These are phyloP conservation scores for Colletotrichum theobromicola DNA, from an alignment of 2,329 filamentous ascomycete species.

Conservation along the genomic window DNA sequence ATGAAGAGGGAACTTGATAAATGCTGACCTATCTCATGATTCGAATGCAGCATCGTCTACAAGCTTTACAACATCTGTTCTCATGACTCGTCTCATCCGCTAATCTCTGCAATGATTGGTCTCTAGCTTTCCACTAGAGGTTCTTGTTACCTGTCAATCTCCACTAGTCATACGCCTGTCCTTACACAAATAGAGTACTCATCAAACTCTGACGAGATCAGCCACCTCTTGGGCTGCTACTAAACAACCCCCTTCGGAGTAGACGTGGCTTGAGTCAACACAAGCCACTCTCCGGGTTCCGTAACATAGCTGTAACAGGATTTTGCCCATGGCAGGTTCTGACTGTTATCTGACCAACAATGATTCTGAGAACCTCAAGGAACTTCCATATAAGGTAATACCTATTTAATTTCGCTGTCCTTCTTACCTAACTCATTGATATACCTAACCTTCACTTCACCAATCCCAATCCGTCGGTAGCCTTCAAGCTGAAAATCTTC, in stretches of 20 bases:
- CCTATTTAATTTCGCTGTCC: too few species aligned
- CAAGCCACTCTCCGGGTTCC: fast-evolving
- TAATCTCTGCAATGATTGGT: background rate
- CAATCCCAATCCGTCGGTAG: too few species aligned
- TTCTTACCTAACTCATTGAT: too few species aligned
- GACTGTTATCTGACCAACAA: fast-evolving
- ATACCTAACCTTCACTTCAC: too few species aligned
- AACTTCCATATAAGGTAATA: too few species aligned
- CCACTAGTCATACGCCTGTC: background rate
- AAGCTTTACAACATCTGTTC: background rate
- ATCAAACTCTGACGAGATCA: background rate
- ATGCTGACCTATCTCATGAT: too few species aligned
- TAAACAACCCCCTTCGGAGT: background rate
- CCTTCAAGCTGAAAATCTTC: too few species aligned
- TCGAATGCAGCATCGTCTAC: too few species aligned
- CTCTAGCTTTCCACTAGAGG: background rate
- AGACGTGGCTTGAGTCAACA: background rate
- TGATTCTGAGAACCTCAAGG: fast-evolving
- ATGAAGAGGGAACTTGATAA: too few species aligned
- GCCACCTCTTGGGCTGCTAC: background rate
- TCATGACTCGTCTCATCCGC: fast-evolving
- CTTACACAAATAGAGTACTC: background rate
- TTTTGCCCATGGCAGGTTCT: background rate
- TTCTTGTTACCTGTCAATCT: background rate
- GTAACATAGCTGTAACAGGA: background rate